Evolutionary conservation across 257 asterid species (phyloP), one percentile per base, ranked within the genome.

Genomic region (Solanum chaucha): DNA sequence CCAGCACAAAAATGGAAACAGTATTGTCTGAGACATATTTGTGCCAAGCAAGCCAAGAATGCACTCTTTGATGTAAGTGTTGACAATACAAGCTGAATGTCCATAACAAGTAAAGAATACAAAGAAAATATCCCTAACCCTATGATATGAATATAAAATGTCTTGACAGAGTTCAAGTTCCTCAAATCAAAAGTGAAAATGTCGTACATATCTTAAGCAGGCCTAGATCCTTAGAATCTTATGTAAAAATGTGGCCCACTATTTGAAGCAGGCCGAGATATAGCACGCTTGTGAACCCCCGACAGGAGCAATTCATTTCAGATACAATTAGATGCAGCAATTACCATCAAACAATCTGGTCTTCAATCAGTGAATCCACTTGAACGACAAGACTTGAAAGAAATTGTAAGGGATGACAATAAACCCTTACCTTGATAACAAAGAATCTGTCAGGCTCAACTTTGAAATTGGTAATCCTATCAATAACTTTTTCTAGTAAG

Each of bases 361-460:
- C 15, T 78, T 44, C 84, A 78, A 28, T 41, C 58, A 8, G 10
- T 46, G 40, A 15, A 80, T 28, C 28, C 20, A 3, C 67, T 80
- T 15, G 85, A 80, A 44, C 28, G 20, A 46, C 9, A 80, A 44
- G 26, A 80, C 28, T 46, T 80, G 40, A 46, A 80, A 46, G 9
- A 80, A 80, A 46, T 3, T 17, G 26, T 26, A 15, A 72, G 67
- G 68, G 34, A 38, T 84, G 86, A 87, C 6, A 88, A 87, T 84
- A n/a, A 58, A 84, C 81, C 22, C 24, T 87, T 87, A 97, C 99
- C 98, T 96, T 95, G 89, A 97, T 95, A 51, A 97, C 98, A 87
- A 95, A 91, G 89, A 97, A 97, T 70, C 99, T 93, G 78, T 97
- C 99, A 22, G 92, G 95, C 90, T 94, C 94, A 64, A 96, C 99